Percentiles rank a stretch among this genome's conserved stretches.
phyloP scores from a whole-genome alignment of 1,284 basidiomycete genomes.

The Heterobasidion irregulare region DNA sequence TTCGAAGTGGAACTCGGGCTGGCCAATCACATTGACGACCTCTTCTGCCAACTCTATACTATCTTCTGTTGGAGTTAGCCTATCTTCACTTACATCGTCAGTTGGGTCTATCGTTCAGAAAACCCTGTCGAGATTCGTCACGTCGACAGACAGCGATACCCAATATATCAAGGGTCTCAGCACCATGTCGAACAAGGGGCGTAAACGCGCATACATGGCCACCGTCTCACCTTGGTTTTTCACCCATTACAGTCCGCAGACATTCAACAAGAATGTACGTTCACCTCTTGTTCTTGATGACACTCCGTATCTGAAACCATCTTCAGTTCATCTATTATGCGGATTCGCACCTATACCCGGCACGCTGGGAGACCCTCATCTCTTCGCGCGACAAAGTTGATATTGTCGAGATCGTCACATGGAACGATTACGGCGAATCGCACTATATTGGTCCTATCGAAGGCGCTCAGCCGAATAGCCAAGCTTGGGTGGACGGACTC shows the following conservation, averaged over 20 bases:
- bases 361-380: slow-evolving; percentile 71
- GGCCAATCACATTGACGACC: slow-evolving; percentile 49
- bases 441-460: slow-evolving; percentile 52
- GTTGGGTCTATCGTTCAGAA: slow-evolving; percentile 19
- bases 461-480: slow-evolving; percentile 46
- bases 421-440: slow-evolving; percentile 31
- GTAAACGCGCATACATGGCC: slow-evolving; percentile 16
- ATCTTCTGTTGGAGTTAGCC: slow-evolving; percentile 15
- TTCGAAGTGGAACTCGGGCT: slow-evolving; percentile 55
- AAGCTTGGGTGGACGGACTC: slow-evolving; percentile 26
- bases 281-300: slow-evolving; percentile 5
- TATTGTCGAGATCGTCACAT: slow-evolving; percentile 33
- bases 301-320: not conserved
- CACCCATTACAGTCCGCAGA: slow-evolving; percentile 60
- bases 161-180: slow-evolving; percentile 22
- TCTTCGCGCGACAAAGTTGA: slow-evolving; percentile 46
- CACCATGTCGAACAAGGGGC: slow-evolving; percentile 12
- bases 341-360: slow-evolving; percentile 64
- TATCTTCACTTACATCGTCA: slow-evolving; percentile 12
- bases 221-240: slow-evolving; percentile 56
- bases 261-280: slow-evolving; percentile 77
- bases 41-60: slow-evolving; percentile 25
- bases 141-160: slow-evolving; percentile 37
- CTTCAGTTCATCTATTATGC: slow-evolving; percentile 33
- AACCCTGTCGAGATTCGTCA: slow-evolving; percentile 30